A percentile compares a stretch with the other conserved stretches of the same genome.
phyloP scores from a whole-genome alignment of 176 grass and related monocot genomes.

The Juncus inflexus region DNA sequence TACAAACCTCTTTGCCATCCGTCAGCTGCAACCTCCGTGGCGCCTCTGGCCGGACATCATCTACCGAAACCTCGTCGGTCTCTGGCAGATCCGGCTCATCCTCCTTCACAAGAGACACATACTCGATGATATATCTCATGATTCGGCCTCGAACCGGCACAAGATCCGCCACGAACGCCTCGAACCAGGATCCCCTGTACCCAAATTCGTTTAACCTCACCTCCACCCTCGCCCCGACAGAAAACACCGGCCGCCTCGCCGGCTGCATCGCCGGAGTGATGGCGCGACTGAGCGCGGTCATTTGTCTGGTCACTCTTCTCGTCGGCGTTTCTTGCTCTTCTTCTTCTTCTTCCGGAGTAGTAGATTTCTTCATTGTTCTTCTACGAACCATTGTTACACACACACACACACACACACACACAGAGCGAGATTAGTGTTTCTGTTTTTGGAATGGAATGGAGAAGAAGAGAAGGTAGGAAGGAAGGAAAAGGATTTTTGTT shows the following conservation, averaged over 20 bases:
- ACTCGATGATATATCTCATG: not conserved
- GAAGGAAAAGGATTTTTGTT: no score
- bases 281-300: not conserved
- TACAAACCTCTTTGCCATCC: constrained; percentile 9
- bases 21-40: not conserved
- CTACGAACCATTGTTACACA: not conserved
- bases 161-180: not conserved
- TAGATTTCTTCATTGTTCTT: no score
- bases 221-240: constrained; percentile 6
- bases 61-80: not conserved
- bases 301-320: no score
- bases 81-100: not conserved
- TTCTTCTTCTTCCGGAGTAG: no score
- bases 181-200: constrained; percentile 9
- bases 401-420: no score
- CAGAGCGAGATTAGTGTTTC: no score
- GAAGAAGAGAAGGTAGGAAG: no score
- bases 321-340: no score
- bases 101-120: not conserved
- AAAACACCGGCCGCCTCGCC: not conserved
- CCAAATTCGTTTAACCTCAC: not conserved
- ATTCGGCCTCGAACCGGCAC: not conserved
- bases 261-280: no score
- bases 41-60: constrained; percentile 16
- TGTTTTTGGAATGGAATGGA: no score